phyloP scores from a whole-genome alignment of 495 filamentous ascomycete species.

The Aspergillus diversus region DNA sequence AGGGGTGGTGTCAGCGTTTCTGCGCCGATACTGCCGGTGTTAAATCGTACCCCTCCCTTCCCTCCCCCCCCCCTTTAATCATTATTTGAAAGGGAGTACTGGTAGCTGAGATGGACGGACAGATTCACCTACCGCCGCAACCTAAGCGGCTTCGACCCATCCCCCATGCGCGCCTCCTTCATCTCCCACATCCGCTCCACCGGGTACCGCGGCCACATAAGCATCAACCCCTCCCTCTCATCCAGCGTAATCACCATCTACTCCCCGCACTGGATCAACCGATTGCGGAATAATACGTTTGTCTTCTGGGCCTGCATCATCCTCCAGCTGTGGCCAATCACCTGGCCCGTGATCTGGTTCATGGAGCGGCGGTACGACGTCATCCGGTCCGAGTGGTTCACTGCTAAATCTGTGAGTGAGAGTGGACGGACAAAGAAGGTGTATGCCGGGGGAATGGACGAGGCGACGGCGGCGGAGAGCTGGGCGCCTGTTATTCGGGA shows the following conservation, averaged over 20 bases:
- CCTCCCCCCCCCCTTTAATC: background rate
- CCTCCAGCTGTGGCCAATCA: conserved; percentile 50
- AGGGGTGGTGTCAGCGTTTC: conserved; percentile 47
- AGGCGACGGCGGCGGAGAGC: conserved; percentile 34
- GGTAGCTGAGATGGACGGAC: conserved; percentile 1
- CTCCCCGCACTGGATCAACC: conserved; percentile 54
- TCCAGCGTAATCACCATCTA: conserved; percentile 43
- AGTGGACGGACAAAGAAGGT: conserved; percentile 14
- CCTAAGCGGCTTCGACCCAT: conserved; percentile 39
- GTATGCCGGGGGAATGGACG: conserved; percentile 36
- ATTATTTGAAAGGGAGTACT: background rate
- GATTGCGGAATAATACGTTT: conserved; percentile 37
- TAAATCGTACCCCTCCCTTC: conserved; percentile 39
- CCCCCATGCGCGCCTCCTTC: conserved; percentile 35
- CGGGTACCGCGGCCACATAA: conserved; percentile 46
- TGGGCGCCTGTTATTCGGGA: conserved; percentile 46
- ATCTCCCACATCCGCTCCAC: conserved; percentile 44
- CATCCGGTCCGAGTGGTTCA: conserved; percentile 37
- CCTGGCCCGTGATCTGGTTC: conserved; percentile 49
- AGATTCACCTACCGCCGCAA: conserved; percentile 47
- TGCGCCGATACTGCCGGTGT: conserved; percentile 41
- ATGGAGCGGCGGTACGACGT: conserved; percentile 47
- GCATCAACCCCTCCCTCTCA: conserved; percentile 25
- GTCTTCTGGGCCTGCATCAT: conserved; percentile 44
- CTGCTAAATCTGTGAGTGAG: conserved; percentile 25